phyloP scores from a whole-genome alignment of 2,329 filamentous ascomycete genomes.

The Dactylellina leptospora region DNA sequence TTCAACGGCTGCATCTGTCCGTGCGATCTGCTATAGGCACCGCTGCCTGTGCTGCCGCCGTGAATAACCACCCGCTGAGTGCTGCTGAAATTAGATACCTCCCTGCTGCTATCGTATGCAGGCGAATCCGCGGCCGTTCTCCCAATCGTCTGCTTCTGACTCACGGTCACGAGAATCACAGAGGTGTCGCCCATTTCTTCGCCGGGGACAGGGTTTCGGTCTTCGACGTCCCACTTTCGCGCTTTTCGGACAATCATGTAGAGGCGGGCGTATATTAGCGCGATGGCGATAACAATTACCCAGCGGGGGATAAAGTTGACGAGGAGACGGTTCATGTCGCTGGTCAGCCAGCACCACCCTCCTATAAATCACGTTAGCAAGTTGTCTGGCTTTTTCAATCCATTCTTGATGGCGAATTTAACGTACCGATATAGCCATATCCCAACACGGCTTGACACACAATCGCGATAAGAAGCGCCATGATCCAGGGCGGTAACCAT shows the following conservation, averaged over 20 bases:
- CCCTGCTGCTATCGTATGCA: conserved; percentile 29
- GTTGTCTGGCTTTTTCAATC: background rate
- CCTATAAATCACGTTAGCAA: conserved; percentile 7
- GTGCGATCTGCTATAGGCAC: conserved; percentile 7
- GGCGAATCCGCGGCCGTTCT: conserved; percentile 20
- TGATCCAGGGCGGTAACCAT: conserved; percentile 60
- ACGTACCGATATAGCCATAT: conserved; percentile 60
- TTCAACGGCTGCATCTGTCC: conserved; percentile 41
- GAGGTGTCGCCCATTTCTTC: conserved; percentile 51
- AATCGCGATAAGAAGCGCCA: conserved; percentile 60
- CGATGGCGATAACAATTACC: conserved; percentile 61
- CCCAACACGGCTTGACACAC: conserved; percentile 58
- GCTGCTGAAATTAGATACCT: background rate
- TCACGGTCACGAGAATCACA: conserved; percentile 25
- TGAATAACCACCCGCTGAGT: background rate
- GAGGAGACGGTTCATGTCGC: conserved; percentile 60
- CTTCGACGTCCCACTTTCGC: conserved; percentile 56
- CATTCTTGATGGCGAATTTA: conserved; percentile 3
- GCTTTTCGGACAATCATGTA: conserved; percentile 61
- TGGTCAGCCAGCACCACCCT: conserved; percentile 62
- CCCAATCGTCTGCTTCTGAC: conserved; percentile 27
- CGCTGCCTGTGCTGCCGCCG: too few species aligned
- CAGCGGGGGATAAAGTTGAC: conserved; percentile 63
- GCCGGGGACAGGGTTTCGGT: conserved; percentile 26
- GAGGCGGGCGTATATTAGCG: conserved; percentile 60